Percentiles rank a stretch among this genome's conserved stretches.
Conservation (phyloP, 768 basidiomycete species). For the Agaricus blazei region DNA sequence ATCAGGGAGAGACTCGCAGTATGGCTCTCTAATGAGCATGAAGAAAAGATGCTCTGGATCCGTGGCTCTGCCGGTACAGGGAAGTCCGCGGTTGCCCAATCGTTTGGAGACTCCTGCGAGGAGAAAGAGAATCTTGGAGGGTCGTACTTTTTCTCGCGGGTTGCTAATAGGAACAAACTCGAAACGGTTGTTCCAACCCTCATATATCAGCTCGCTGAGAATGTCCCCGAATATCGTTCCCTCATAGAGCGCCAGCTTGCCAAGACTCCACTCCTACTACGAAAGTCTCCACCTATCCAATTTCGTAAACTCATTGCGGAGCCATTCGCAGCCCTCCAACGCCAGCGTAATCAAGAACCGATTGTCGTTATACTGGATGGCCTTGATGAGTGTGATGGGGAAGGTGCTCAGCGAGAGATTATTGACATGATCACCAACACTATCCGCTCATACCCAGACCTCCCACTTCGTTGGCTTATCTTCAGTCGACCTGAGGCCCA, state of each 20-base stretch:
- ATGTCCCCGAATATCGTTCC: not conserved
- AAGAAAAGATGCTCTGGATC: constrained; percentile 3
- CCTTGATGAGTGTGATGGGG: constrained; percentile 2
- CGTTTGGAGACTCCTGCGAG: not conserved
- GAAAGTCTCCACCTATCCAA: not conserved
- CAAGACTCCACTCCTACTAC: not conserved
- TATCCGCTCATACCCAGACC: no score
- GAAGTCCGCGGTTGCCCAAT: constrained; percentile 7
- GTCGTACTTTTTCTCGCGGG: not conserved
- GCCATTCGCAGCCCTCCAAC: not conserved
- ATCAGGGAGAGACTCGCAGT: not conserved
- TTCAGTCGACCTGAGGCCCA: no score
- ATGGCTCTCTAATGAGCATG: not conserved
- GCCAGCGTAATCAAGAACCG: not conserved
- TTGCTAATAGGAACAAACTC: not conserved
- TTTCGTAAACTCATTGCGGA: not conserved
- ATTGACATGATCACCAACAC: no score
- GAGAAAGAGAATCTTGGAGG: not conserved
- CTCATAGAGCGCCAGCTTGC: not conserved
- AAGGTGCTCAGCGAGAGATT: not conserved
- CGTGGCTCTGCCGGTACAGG: constrained; percentile 7
- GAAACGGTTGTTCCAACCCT: not conserved
- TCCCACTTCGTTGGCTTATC: no score
- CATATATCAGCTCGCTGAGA: not conserved
- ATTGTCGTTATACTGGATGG: not conserved